Conservation (phyloP, 1,284 basidiomycete genomes). For the Irpex sp. region DNA sequence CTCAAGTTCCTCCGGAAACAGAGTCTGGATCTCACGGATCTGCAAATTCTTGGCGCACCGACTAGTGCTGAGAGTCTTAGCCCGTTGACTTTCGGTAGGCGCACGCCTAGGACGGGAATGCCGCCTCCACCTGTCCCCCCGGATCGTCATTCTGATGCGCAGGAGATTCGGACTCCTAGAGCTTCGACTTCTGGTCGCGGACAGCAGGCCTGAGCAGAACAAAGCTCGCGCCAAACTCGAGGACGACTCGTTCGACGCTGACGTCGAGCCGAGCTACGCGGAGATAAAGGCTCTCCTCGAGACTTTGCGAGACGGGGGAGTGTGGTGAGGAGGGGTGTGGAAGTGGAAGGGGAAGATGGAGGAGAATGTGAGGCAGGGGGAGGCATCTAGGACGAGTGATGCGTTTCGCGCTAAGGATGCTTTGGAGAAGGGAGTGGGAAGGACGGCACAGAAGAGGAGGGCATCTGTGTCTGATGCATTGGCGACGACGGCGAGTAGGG, state of each 20-base stretch:
- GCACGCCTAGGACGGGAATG: conserved; percentile 2
- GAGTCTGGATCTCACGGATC: conserved; percentile 24
- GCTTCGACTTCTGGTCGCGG: not conserved
- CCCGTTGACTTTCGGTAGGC: conserved; percentile 23
- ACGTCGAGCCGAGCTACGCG: conserved; percentile 17
- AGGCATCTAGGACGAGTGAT: conserved; percentile 57
- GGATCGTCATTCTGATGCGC: too few relatives aligned
- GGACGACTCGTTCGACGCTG: conserved; percentile 11
- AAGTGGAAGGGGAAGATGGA: conserved; percentile 42
- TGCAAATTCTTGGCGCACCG: conserved; percentile 20
- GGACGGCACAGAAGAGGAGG: too few relatives aligned
- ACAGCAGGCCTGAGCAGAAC: not conserved
- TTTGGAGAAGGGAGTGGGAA: too few relatives aligned
- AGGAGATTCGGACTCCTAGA: conserved; percentile 12
- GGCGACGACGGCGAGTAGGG: conserved; percentile 11
- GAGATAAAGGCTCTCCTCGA: conserved; percentile 15
- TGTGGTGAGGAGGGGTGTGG: conserved; percentile 33
- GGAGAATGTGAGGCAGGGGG: conserved; percentile 48
- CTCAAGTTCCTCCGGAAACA: conserved; percentile 18
- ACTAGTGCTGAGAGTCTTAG: conserved; percentile 27
- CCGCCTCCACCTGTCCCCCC: not conserved
- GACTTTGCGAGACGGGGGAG: conserved; percentile 16
- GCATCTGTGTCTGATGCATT: not conserved
- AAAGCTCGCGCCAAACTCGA: conserved; percentile 22
- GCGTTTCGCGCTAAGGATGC: conserved; percentile 46